Base-by-base conservation (phyloP, 352 stramenopile genomes). In the Phytophthora syringae region DNA sequence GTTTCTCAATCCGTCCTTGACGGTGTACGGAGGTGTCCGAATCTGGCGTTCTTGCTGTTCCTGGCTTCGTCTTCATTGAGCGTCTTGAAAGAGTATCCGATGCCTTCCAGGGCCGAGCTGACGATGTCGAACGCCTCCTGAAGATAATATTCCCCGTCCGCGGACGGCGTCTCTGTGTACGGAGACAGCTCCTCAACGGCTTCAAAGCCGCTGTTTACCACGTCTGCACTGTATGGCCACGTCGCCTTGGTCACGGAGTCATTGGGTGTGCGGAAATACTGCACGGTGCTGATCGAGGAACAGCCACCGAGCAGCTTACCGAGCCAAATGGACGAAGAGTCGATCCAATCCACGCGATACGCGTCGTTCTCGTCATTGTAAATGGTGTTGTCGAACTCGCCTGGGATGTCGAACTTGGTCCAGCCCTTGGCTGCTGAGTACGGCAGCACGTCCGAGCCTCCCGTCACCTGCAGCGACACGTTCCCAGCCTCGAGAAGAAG, bases 281-380 rank as follows among this genome's bases (percentile, higher is more conserved):
- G 74, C 71, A 84, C 84, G 20, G 67, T 84, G 45, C 93, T 96
- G 53, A 95, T 80, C 13, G 80, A 90, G 39, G 79, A 91, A 55
- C 74, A 93, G 12, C 88, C 89, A 30, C 86, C 89, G n/a, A 97
- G 52, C 25, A 84, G 70, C 59, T 92, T 92, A 21, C 87, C 89
- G 13, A 87, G 68, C 69, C 70, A 89, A 64, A 83, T 71, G 39
- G 80, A 67, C 16, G 77, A 57, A 18, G 60, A 42, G 11, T 72
- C 49, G 21, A 84, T 67, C 62, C 70, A 89, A 24, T 88, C 76
- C 15, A 72, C 64, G 12, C 76, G 73, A 52, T 86, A 86, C 30
- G 64, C 76, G n/a, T 79, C 72, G 36, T 81, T 75, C 28, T 64
- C 64, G 16, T 43, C 28, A 22, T 78, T 80, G 60, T 80, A 80